Evolutionary conservation across 1,284 basidiomycete genomes (phyloP), one percentile per base, ranked within the genome.

Genomic region (Ustilago loliicola): DNA sequence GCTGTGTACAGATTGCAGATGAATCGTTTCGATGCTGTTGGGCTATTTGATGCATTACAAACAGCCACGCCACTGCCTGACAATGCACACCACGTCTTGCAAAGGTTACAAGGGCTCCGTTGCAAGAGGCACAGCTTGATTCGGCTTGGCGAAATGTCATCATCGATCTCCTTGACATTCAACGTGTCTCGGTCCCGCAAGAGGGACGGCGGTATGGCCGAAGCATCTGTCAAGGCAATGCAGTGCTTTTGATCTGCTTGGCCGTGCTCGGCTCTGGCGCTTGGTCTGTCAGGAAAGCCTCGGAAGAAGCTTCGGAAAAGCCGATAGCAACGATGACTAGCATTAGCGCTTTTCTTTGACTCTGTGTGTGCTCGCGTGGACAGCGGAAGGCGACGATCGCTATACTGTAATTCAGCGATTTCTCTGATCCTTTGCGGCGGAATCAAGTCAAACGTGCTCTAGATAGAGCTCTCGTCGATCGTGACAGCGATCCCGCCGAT

Each of bases 281-380:
- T 0, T 47, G 25, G 10, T 29, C 51, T 53, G 25, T 30, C 27
- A 53, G 59, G 59, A 40, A 38, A 38, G 15, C 25, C 50, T 61
- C 59, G 59, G 50, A 45, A 61, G 59, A 61, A 53, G 50, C 48
- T 52, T 61, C 59, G 59, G 59, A 53, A n/a, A 61, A 52, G 27
- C 23, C 25, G 15, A 50, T 19, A 19, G 17, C 40, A 25, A 21
- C 7, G 23, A 13, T 15, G 13, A 25, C 29, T 25, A 17, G 27
- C 29, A 9, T 54, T 36, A 54, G 52, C 52, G 52, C 32, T 34
- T 32, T 19, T 42, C 15, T 21, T 19, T 5, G 17, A 5, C 17
- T 6, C 17, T 19, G 7, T 42, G 17, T 7, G 5, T 19, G 25
- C 29, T 27, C 29, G 50, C 50, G 29, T 52, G 50, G 50, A 11